phyloP scores from a whole-genome alignment of 2,329 filamentous ascomycete species.

The Allantophomopsis cytisporea region DNA sequence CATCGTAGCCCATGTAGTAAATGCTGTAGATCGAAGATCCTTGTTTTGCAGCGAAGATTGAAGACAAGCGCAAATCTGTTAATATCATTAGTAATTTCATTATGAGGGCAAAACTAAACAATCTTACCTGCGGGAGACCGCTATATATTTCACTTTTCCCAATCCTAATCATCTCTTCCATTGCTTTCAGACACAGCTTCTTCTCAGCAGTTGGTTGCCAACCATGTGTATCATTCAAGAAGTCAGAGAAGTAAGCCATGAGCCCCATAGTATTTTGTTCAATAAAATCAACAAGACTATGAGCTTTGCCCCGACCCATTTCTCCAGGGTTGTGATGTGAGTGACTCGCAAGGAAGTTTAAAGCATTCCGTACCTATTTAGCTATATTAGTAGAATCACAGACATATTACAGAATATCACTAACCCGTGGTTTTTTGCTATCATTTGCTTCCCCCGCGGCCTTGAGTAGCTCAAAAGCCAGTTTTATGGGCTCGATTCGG shows the following conservation, averaged over 20 bases:
- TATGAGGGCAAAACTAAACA: background rate
- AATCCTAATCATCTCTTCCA: conserved; percentile 76
- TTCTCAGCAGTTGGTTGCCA: conserved; percentile 53
- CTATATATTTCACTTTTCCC: conserved; percentile 61
- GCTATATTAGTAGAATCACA: conserved; percentile 3
- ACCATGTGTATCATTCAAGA: conserved; percentile 54
- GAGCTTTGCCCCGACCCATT: conserved; percentile 25
- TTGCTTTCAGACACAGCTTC: conserved; percentile 62
- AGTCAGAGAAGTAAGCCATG: conserved; percentile 68
- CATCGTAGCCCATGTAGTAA: conserved; percentile 74
- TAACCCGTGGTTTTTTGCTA: conserved; percentile 41
- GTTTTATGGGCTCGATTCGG: conserved; percentile 59
- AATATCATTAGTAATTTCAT: conserved; percentile 11
- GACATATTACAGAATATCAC: conserved; percentile 11
- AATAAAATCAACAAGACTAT: conserved; percentile 60
- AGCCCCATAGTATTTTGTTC: conserved; percentile 76
- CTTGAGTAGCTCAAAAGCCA: conserved; percentile 73
- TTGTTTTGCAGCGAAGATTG: conserved; percentile 68
- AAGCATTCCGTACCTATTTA: conserved; percentile 14
- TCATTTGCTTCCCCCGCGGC: conserved; percentile 55
- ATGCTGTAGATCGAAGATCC: conserved; percentile 64
- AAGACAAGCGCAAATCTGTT: conserved; percentile 78
- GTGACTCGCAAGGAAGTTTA: conserved; percentile 26
- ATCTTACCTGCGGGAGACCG: conserved; percentile 80
- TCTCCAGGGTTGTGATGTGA: conserved; percentile 5